phyloP scores from a whole-genome alignment of 179 eudicot genomes.

The Spinacia oleracea region DNA sequence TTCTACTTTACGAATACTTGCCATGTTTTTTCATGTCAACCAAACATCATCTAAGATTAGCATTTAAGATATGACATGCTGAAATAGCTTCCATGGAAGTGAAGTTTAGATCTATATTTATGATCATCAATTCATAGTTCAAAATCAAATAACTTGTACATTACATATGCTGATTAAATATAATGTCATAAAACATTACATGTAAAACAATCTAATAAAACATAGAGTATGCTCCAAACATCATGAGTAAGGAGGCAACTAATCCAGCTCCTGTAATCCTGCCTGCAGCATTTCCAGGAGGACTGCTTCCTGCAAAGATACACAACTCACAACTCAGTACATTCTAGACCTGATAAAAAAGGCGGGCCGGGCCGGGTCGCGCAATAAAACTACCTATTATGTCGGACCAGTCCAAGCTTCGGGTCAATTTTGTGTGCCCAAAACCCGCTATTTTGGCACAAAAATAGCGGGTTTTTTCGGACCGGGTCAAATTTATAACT shows the following conservation, averaged over 20 bases:
- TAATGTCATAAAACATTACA: neutral
- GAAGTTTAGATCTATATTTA: neutral
- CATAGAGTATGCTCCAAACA: constrained; percentile 3
- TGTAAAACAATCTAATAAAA: constrained; percentile 10
- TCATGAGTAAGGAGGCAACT: constrained; percentile 1
- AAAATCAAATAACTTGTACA: neutral
- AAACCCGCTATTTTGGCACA: too few species aligned
- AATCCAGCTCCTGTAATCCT: constrained; percentile 19
- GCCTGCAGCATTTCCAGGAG: neutral
- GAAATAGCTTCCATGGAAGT: neutral
- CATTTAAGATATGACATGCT: neutral
- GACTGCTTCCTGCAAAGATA: constrained; percentile 5
- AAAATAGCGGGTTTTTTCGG: too few species aligned
- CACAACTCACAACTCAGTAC: too few species aligned
- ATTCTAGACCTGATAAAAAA: too few species aligned
- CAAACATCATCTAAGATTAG: too few species aligned
- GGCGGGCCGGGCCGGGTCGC: too few species aligned
- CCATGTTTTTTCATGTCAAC: too few species aligned
- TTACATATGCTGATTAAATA: neutral
- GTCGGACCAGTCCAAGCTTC: too few species aligned
- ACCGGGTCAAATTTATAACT: too few species aligned
- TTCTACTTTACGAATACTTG: too few species aligned
- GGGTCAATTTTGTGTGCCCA: too few species aligned
- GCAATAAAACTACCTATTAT: too few species aligned
- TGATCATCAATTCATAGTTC: neutral